A percentile compares a stretch with the other conserved stretches of the same genome.
Conservation (phyloP, 805 yeast species). For the Lachancea waltii region DNA sequence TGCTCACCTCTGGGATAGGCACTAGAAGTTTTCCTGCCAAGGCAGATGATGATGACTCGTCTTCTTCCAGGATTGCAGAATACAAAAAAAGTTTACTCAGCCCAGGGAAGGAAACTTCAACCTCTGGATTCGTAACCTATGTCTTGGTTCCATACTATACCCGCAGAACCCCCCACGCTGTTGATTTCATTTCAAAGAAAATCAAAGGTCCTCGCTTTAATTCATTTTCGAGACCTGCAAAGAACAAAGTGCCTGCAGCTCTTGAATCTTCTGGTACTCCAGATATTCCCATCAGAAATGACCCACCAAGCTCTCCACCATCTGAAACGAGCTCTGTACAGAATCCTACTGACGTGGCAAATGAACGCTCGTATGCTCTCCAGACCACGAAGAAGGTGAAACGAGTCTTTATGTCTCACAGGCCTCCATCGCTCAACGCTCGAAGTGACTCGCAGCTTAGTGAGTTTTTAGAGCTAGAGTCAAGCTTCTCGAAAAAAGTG, state of each 20-base stretch:
- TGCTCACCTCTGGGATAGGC: too few species aligned
- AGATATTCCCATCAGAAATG: background rate
- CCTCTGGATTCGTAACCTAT: constrained; percentile 44
- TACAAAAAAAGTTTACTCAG: constrained; percentile 22
- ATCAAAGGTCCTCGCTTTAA: constrained; percentile 44
- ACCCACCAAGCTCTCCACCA: constrained; percentile 1
- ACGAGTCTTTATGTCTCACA: constrained; percentile 1
- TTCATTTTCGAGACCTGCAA: constrained; percentile 7
- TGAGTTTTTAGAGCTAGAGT: constrained; percentile 21
- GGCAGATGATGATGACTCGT: background rate
- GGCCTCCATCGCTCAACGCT: constrained; percentile 9
- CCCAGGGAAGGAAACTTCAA: constrained; percentile 34
- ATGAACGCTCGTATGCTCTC: background rate
- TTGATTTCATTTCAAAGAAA: constrained; percentile 40
- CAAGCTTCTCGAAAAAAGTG: constrained; percentile 13
- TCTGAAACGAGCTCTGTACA: constrained; percentile 5
- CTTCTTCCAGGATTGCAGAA: constrained; percentile 14
- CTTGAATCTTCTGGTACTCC: background rate
- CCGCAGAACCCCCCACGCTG: constrained; percentile 41
- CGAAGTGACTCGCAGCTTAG: constrained; percentile 24
- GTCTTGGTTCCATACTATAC: constrained; percentile 50
- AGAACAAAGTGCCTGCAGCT: background rate
- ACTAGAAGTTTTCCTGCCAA: constrained; percentile 1
- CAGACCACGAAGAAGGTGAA: constrained; percentile 9
- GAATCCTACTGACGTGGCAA: background rate